These are phyloP conservation scores for Lentinula edodes DNA, from an alignment of 768 basidiomycete genomes.

Conservation along the genomic window DNA sequence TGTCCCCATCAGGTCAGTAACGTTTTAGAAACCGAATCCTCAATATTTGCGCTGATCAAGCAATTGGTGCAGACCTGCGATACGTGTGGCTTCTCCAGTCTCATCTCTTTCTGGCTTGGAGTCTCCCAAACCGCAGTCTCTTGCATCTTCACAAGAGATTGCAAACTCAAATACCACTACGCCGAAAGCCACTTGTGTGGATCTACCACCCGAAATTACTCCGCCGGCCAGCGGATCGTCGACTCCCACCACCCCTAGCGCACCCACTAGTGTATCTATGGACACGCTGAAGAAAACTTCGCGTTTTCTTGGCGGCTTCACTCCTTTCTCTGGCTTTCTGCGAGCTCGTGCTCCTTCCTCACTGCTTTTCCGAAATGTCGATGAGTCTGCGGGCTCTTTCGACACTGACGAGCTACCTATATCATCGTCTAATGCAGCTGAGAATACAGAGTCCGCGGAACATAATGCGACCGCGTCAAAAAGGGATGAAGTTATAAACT, in stretches of 20 bases:
- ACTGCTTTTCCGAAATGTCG: conserved; percentile 11
- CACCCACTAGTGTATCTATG: conserved; percentile 19
- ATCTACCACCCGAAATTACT: conserved; percentile 27
- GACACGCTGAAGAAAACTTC: conserved; percentile 35
- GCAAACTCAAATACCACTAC: conserved; percentile 18
- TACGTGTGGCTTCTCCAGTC: conserved; percentile 19
- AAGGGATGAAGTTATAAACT: not conserved
- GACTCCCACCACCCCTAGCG: conserved; percentile 39
- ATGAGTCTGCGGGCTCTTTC: conserved; percentile 17
- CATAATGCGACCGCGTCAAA: not conserved
- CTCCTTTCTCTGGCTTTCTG: conserved; percentile 59
- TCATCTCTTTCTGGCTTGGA: conserved; percentile 19
- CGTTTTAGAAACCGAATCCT: not conserved
- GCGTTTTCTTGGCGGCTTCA: conserved; percentile 54
- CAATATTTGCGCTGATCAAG: not conserved
- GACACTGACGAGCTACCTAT: conserved; percentile 9
- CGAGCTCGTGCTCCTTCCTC: conserved; percentile 55
- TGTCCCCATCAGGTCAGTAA: conserved; percentile 24
- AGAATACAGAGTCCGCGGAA: conserved; percentile 7
- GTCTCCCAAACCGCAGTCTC: conserved; percentile 18
- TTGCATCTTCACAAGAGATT: conserved; percentile 13
- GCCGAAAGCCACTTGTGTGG: conserved; percentile 28
- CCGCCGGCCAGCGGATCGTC: conserved; percentile 50
- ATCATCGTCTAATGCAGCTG: conserved; percentile 7
- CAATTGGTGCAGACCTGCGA: conserved; percentile 10